Base-by-base conservation (phyloP, 2,329 filamentous ascomycete genomes). In the Exophiala oligosperma region DNA sequence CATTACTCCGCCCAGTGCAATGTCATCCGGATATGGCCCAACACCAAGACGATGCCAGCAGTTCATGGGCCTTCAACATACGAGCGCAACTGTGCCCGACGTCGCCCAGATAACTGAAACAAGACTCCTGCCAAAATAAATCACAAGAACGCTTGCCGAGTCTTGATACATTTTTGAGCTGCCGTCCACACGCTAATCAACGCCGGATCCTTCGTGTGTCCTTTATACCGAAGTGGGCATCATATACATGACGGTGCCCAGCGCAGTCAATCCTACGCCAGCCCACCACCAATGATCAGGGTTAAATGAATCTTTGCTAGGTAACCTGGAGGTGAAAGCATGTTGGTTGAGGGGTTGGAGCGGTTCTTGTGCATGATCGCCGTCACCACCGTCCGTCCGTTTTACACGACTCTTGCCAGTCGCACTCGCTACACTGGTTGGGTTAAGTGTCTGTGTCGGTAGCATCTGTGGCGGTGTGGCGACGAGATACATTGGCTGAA, bases 401-500 rank as follows among this genome's bases (percentile, higher is more conserved):
- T 76, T 76, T n/a, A 59, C 66, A 56, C 71, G 73, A 21, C 55
- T 60, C 14, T 66, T 65, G 11, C 66, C 66, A 5, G 70, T 75
- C n/a, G 72, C 67, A 2, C 74, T 71, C 1, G 75, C 66, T 5
- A 69, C 71, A 9, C 71, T 65, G 1, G 73, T 76, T 0, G 86
- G 84, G 67, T 89, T 86, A 59, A 90, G 76, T 0, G 85, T 88
- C 9, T 78, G 77, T 2, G 87, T 89, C 1, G 87, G 87, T 4
- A 90, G 81, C 86, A 90, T 90, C 67, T 85, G 74, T 0, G 87
- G 86, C 4, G 85, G 82, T 11, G 73, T 78, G 69, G 81, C 84
- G 62, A 80, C 81, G 47, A 88, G 78, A 71, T 87, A 90, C 77
- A 91, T 79, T 9, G 87, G 87, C 64, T 86, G 82, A 73, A 89